Evolutionary conservation across 495 filamentous ascomycete species (phyloP), one percentile per base, ranked within the genome.

Genomic region (Cairneyella variabilis): DNA sequence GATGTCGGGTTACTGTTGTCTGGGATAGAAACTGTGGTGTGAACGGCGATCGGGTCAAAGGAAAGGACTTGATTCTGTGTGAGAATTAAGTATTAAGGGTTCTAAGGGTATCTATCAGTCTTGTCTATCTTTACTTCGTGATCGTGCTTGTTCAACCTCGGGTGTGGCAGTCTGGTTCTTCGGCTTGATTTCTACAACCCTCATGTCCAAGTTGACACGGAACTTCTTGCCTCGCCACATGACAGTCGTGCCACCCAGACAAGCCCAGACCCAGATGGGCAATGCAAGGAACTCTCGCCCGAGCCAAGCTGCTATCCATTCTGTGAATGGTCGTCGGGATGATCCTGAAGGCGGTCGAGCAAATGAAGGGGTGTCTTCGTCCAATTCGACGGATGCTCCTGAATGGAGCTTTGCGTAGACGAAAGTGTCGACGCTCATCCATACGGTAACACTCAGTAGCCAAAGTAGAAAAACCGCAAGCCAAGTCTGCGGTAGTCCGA

Each of bases 201-300:
- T 88, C 80, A 91, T 95, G 69, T 96, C 89, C 59, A 84, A 74
- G 3, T 87, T 79, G 11, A 99, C 91, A 64, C 81, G 79, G 66
- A 97, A 97, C 21, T 73, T 77, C 58, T 82, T 81, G 0, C 91
- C 90, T 28, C 93, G 76, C 95, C 95, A 97, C 51, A 80, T 78
- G 10, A 97, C 89, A 23, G 83, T 91, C 27, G 83, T 82, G 3
- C 88, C 95, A 48, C 90, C 85, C 58, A 83, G 84, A 18, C 96
- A 83, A 12, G 92, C 91, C 82, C 84, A 86, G 7, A 72, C 43
- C 93, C 93, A 97, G 44, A 99, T 88, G 4, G 89, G 90, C 23
- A 92, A 72, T 0, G 95, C 91, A 7, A 96, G 70, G 0, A 78
- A 32, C 64, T 99, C 93, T 18, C 93, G 75, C 0, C 88, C 91